Base-by-base conservation (phyloP, 768 basidiomycete species). In the Hemileccinum rubropunctum region DNA sequence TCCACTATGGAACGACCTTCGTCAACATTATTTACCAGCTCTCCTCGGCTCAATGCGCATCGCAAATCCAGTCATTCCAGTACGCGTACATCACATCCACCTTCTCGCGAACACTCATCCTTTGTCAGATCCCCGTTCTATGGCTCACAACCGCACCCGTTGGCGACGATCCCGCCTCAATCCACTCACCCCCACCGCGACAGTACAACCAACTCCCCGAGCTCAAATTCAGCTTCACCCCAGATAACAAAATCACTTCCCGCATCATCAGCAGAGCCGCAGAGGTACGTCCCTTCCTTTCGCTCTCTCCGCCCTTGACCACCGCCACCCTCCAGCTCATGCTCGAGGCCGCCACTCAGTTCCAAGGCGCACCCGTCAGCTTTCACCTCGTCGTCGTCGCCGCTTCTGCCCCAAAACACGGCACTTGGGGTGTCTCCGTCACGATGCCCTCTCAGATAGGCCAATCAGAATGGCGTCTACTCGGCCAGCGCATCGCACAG, bases 351-450 rank as follows among this genome's bases (percentile, higher is more conserved):
- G 67, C 71, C 26, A 50, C 51, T 4, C 62, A 62, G 42, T 68
- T 64, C 48, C 64, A 52, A 55, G 69, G 46, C 48, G 64, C 58
- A 39, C 65, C 70, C 9, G 63, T 71, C 44, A 70, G 69, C 38
- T 70, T 74, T 4, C 81, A 84, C 60, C 70, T 83, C 26, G 71
- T 83, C 48, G 69, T 84, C 48, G 72, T 82, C 12, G 80, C 81
- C 23, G 78, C 76, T 36, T 76, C 77, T 20, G 45, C 73, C 2
- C 79, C 80, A 10, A 55, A 63, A 4, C 69, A 69, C 18, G 71
- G 50, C 60, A 57, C 57, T 26, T 60, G 63, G 62, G 46, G 50
- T 15, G 56, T 48, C 45, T 55, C 59, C 30, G 47, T 50, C 39
- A 62, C 60, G 58, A 66, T 52, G 54, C 61, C 45, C 55, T 52